Percentiles rank a stretch among this genome's conserved stretches.
Evolutionary conservation across 2,329 filamentous ascomycete genomes (phyloP).

Genomic region (Colletotrichum incanum): DNA sequence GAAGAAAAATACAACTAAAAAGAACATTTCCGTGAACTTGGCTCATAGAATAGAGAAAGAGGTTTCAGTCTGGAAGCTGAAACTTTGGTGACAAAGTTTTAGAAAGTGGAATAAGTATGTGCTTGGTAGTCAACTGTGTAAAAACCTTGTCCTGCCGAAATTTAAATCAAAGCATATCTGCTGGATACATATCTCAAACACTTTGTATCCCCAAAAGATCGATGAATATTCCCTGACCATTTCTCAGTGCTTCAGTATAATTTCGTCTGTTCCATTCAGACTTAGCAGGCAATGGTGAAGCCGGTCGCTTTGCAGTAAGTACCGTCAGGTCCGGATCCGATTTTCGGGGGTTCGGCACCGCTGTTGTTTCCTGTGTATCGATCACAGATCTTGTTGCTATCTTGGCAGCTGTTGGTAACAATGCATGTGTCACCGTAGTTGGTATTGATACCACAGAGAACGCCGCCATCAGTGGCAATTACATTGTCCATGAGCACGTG

Average conservation of each 20-base stretch:
- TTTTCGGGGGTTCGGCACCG: slow-evolving; percentile 56
- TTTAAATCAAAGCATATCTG: too few relatives aligned
- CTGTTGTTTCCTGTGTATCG: slow-evolving; percentile 56
- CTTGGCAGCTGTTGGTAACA: slow-evolving; percentile 58
- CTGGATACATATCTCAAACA: too few relatives aligned
- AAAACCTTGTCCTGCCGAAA: too few relatives aligned
- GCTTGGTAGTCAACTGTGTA: too few relatives aligned
- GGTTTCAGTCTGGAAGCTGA: too few relatives aligned
- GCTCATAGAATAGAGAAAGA: too few relatives aligned
- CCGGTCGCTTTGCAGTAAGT: slow-evolving; percentile 49
- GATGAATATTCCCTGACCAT: not conserved
- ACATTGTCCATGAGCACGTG: slow-evolving; percentile 62
- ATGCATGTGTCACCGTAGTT: slow-evolving; percentile 66
- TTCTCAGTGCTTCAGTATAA: not conserved
- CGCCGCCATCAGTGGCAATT: slow-evolving; percentile 57
- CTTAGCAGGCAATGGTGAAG: slow-evolving; percentile 42
- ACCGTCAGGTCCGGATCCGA: slow-evolving; percentile 56
- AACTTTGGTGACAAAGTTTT: too few relatives aligned
- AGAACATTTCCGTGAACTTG: too few relatives aligned
- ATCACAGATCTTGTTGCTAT: slow-evolving; percentile 51
- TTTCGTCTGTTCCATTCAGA: not conserved
- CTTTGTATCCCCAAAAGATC: not conserved
- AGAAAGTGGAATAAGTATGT: too few relatives aligned
- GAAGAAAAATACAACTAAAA: too few relatives aligned
- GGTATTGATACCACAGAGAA: slow-evolving; percentile 65